Conservation (phyloP, 805 yeast genomes). For the Pichia pseudocactophila region DNA sequence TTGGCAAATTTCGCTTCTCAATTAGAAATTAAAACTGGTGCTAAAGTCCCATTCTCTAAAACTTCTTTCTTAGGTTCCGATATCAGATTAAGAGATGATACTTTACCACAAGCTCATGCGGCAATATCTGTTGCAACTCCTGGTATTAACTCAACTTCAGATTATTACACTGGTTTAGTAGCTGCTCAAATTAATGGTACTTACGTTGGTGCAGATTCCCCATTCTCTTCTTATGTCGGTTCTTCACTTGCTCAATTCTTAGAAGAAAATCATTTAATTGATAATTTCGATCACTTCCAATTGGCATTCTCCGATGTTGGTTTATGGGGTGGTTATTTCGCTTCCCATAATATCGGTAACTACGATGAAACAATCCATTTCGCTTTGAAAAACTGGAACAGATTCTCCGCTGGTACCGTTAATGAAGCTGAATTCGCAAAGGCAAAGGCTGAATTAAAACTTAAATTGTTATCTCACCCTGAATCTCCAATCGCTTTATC, state of each 20-base stretch:
- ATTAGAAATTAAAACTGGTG: constrained; percentile 41
- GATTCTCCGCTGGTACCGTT: constrained; percentile 60
- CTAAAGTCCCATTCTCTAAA: constrained; percentile 37
- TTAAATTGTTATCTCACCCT: constrained; percentile 41
- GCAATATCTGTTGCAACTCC: constrained; percentile 72
- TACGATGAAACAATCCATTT: constrained; percentile 77
- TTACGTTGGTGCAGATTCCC: constrained; percentile 44
- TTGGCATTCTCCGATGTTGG: constrained; percentile 68
- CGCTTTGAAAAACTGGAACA: constrained; percentile 80
- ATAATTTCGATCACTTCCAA: constrained; percentile 64
- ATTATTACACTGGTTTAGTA: constrained; percentile 63
- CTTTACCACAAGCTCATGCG: constrained; percentile 71
- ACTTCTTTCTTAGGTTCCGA: constrained; percentile 78
- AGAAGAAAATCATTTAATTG: constrained; percentile 64
- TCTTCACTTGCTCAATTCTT: constrained; percentile 64
- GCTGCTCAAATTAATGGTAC: constrained; percentile 58
- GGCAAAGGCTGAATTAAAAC: constrained; percentile 65
- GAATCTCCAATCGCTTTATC: constrained; percentile 39
- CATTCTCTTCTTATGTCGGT: constrained; percentile 49
- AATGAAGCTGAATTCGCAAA: constrained; percentile 71
- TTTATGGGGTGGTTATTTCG: constrained; percentile 74
- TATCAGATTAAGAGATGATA: constrained; percentile 82
- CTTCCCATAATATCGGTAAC: constrained; percentile 46
- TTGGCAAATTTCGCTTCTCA: constrained; percentile 59
- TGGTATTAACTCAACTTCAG: constrained; percentile 43